Base-by-base conservation (phyloP, 78 protist genomes). In the Chrysochromulina parva region DNA sequence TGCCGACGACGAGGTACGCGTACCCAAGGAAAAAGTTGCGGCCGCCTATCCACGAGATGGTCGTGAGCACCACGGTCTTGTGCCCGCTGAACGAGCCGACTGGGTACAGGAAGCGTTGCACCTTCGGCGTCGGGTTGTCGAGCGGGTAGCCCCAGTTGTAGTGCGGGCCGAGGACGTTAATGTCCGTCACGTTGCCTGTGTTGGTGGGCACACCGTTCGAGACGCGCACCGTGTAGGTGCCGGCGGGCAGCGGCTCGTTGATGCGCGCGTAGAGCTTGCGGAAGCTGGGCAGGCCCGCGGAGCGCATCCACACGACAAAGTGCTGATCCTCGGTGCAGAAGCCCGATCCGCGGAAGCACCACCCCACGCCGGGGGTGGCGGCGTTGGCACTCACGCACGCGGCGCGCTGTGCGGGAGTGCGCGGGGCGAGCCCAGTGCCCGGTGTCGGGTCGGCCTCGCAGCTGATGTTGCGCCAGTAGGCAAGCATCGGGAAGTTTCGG, bases 41-140 rank as follows among this genome's bases (percentile, higher is more conserved):
- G 48, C 99, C 99, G 53, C 99, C 99, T 9, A 97, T 88, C 98
- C 98, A 97, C 20, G 96, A n/a, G 20, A 93, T 71, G n/a, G 97
- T 95, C 28, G 98, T 76, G 66, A 98, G 57, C 13, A 98, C 96
- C 59, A 97, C 71, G 69, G 55, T 81, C 93, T 98, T 98, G 16
- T 73, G 91, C 52, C 99, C 99, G 20, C 48, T 48, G 28, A 95
- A 97, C 19, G 90, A 9, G 17, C 13, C 7, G 20, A 96, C 98
- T n/a, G 94, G 95, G 93, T 87, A 98, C 88, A 91, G 88, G 9
- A 16, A 0, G 53, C 19, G 59, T 38, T 38, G 57, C 26, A 1
- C n/a, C 47, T 38, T 6, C 48, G 86, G 62, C 62, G 13, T 14
- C 62, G 13, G 24, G 62, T 7, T 14, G 13, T 7, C 24, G 62